Base-by-base conservation (phyloP, 164 flowering plant genomes). In the Magnolia sinica region DNA sequence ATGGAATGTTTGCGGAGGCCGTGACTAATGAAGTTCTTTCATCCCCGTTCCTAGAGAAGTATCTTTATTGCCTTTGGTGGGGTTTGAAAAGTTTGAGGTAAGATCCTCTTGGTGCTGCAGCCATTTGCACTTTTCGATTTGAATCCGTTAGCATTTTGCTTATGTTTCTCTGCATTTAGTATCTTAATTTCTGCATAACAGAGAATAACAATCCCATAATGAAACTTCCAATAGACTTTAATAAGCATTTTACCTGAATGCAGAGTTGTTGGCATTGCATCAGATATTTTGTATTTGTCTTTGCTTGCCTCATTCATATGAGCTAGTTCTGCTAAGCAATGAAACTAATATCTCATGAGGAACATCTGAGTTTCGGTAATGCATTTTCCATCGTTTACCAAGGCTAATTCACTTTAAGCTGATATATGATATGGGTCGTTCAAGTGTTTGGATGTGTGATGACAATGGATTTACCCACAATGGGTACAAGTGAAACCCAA, bases 51-150 rank as follows among this genome's bases (percentile, higher is more conserved):
- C 1, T 77, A n/a, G 85, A 82, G 69, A 92, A 89, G 84, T 94
- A 88, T 78, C 77, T 91, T 7, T 96, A 91, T 79, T 88, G 97
- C 82, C 96, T 94, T 71, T 96, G 99, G 99, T 94, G 98, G 98
- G 99, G 99, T 71, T 81, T 96, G 73, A 90, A 86, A 78, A 92
- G 82, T 80, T 79, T 96, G 79, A 92, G 97, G 98, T 96, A 81
- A n/a, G 76, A 55, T 70, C 67, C 24, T 52, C 8, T 65, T 20
- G 7, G 14, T 24, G 65, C 22, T 63, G 65, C 7, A 63, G 23
- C 19, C 65, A 27, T 16, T 61, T 18, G 65, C 23, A n/a, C 22
- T n/a, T 63, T 63, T 18, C 2, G 65, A 63, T 63, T 16, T 63
- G 65, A 18, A 18, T 8, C 19, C 10, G 19, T 63, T 7, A 63